Base-by-base conservation (phyloP, 2,329 filamentous ascomycete species). In the Phialophora chinensis region DNA sequence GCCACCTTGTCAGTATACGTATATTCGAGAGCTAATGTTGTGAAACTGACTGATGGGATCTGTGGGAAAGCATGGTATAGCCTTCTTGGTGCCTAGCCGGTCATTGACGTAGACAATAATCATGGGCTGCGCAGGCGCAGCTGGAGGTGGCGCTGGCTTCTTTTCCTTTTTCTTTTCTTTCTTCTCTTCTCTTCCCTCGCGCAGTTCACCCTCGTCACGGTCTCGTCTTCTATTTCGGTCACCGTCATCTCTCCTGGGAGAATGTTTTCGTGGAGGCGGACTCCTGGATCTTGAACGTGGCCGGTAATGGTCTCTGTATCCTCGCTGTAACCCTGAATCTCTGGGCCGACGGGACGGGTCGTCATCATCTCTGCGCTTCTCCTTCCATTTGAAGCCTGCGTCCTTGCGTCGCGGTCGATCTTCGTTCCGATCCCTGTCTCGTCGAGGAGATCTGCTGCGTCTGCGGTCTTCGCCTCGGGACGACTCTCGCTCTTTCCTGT, bases 61-160 rank as follows among this genome's bases (percentile, higher is more conserved):
- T 2, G 88, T 90, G 0, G 91, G 89, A 65, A 97, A 83, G 77
- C 93, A 97, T 0, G 94, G 94, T 70, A 98, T 95, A 60, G 91
- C 90, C 17, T 93, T 92, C 75, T 97, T 97, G n/a, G 94, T 97
- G 12, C 94, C 94, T 42, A 98, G 82, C n/a, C 94, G 87, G 79
- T 98, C 94, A 77, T 98, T 98, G 75, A 98, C 88, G 74, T 94
- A 88, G 20, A 98, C 93, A 60, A 96, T 87, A 72, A 98, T 97
- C 90, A 97, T 96, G 64, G 92, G 90, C 75, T 96, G 90, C 5
- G 83, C 80, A 47, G 76, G 78, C 68, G 77, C 74, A 7, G 80
- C 74, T 29, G 77, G 68, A 6, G 75, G 60, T 33, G 77, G 68
- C 7, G 75, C 61, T 31, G 72, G 42, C 57, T 62, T 69, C 61